Evolutionary conservation across 352 stramenopile genomes (phyloP), one percentile per base, ranked within the genome.

Genomic region (Aphanomyces invadans): DNA sequence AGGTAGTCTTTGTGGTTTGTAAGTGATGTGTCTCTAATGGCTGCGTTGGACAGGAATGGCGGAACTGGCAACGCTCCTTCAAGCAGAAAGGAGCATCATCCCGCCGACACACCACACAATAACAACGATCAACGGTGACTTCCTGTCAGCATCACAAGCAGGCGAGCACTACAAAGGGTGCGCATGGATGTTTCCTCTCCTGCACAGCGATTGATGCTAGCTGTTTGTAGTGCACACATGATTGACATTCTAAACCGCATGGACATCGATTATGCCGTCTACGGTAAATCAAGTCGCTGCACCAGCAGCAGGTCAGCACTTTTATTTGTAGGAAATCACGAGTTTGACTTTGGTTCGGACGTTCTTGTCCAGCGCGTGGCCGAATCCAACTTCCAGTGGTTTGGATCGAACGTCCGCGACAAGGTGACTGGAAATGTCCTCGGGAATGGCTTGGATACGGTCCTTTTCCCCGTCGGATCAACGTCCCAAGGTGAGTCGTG

Each of bases 81-180:
- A 83, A 42, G 71, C 71, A 0, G 76, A 88, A 49, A 75, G 73
- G 17, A 72, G 74, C 17, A 60, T 65, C 10, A 52, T 89, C 21
- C 71, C 80, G 1, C 36, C 74, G 0, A 73, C 86, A 45, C 73
- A 75, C 21, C 86, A 77, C 48, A 71, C 88, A 38, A 68, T 90
- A 33, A 76, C 89, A 3, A 91, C 82, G 45, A 72, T 91, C 21
- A 91, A 91, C 53, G 82, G 82, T 38, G 82, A 91, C 67, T 91
- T 91, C 57, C 68, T 91, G 4, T 91, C 80, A 0, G 80, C 79
- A 5, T 90, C 80, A 0, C 76, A 87, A 69, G 75, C 88, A 52
- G 78, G 52, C 17, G 73, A 86, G 62, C 72, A 74, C 46, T 79
- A 81, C 69, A 82, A 87, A 77, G 82, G 82, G 80, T 89, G 61